phyloP scores from a whole-genome alignment of 2,329 filamentous ascomycete genomes.

The Westerdykella aurantiaca region DNA sequence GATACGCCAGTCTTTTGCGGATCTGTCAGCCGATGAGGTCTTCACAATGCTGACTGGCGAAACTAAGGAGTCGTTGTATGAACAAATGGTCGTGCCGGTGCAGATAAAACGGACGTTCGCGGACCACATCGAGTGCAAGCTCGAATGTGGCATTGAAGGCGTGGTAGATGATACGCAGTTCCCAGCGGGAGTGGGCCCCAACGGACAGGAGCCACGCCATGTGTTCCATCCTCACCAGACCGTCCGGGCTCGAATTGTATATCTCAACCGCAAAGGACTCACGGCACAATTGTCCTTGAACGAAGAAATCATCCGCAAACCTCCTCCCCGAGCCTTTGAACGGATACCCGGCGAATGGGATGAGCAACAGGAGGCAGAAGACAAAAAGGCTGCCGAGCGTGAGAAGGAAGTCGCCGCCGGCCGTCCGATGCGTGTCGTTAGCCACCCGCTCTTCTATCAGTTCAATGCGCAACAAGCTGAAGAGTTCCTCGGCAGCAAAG shows the following conservation, averaged over 20 bases:
- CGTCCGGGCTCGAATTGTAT: slow-evolving; percentile 78
- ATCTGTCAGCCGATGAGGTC: slow-evolving; percentile 67
- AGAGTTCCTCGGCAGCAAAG: slow-evolving; percentile 82
- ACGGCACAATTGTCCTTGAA: slow-evolving; percentile 76
- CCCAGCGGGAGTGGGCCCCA: slow-evolving; percentile 57
- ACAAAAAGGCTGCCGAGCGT: slow-evolving; percentile 69
- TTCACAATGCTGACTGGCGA: slow-evolving; percentile 98
- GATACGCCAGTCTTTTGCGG: slow-evolving; percentile 71
- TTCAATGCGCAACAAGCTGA: slow-evolving; percentile 92
- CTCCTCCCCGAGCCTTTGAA: slow-evolving; percentile 50
- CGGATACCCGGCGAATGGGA: slow-evolving; percentile 82
- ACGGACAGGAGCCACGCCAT: slow-evolving; percentile 47
- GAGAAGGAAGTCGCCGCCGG: slow-evolving; percentile 83
- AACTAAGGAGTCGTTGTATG: slow-evolving; percentile 72
- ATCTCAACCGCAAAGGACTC: slow-evolving; percentile 81
- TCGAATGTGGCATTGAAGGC: slow-evolving; percentile 92
- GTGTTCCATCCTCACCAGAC: slow-evolving; percentile 77
- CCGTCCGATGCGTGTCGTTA: slow-evolving; percentile 89
- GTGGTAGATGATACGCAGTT: slow-evolving; percentile 78
- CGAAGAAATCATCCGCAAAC: slow-evolving; percentile 70
- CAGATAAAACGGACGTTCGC: slow-evolving; percentile 83
- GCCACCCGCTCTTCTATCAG: slow-evolving; percentile 90
- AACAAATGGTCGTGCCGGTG: slow-evolving; percentile 89
- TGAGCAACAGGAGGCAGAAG: slow-evolving; percentile 68
- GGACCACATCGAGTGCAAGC: slow-evolving; percentile 86